Base-by-base conservation (phyloP, 2,329 filamentous ascomycete genomes). In the Clonostachys byssicola region DNA sequence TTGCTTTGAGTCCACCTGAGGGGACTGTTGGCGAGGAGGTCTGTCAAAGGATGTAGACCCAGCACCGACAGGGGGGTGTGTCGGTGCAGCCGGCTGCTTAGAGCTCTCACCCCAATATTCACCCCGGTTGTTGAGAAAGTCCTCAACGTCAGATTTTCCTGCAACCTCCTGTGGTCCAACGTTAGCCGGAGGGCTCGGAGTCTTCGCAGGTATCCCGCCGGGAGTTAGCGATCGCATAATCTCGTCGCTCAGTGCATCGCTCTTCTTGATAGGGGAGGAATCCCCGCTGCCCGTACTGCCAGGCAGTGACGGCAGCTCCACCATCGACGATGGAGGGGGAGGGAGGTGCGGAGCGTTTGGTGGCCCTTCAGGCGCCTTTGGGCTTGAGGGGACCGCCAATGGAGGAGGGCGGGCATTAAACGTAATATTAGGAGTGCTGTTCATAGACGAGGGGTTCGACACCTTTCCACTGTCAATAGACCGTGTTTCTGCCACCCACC, bases 221-320 rank as follows among this genome's bases (percentile, higher is more conserved):
- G 83, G 77, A 47, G 75, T 83, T 3, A 92, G 70, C 40, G 82
- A 87, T 49, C 80, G 81, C 46, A 89, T 81, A 47, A 92, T 92
- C 56, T 92, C 88, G 49, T 89, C 85, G 30, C 83, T 77, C 42
- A 92, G 62, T 47, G 79, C 74, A 53, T 92, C 88, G 56, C 80
- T 90, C 56, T 90, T 86, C 53, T 85, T 80, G 49, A 84, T 72
- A 33, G 81, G 75, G 1, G 76, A 75, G 8, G 74, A 73, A 10
- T 73, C 72, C 10, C 67, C 58, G 1, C 75, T 77, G 56, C 75
- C 79, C 7, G 66, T 60, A 23, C 68, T 64, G 4, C 73, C 67
- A 46, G 70, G 64, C 20, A 77, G 55, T 7, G 61, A 57, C 17
- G 60, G 58, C 13, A 63, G 59, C 30, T 60, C 58, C 44, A 71